Conservation (phyloP, 1,284 basidiomycete genomes). For the Trametes polyzona region DNA sequence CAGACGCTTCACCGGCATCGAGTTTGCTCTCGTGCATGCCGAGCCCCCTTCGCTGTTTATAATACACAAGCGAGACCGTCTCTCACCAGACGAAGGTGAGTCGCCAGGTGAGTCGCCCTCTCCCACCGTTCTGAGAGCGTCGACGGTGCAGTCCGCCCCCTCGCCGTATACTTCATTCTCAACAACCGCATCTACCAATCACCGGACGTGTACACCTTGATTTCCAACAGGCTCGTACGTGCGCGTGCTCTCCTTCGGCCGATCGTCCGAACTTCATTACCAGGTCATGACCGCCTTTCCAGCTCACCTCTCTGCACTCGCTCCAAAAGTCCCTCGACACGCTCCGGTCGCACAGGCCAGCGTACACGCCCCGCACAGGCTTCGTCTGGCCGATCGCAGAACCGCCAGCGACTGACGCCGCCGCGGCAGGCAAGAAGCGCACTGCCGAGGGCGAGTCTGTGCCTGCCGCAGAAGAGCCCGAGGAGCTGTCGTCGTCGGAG, state of each 20-base stretch:
- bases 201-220: slow-evolving; percentile 79
- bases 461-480: slow-evolving; percentile 30
- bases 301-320: slow-evolving; percentile 75
- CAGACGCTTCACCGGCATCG: slow-evolving; percentile 82
- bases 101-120: slow-evolving; percentile 21
- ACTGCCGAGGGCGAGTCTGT: slow-evolving; percentile 34
- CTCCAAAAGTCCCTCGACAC: slow-evolving; percentile 75
- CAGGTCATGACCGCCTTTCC: slow-evolving; percentile 1
- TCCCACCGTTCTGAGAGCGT: slow-evolving; percentile 11
- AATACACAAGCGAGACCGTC: slow-evolving; percentile 82
- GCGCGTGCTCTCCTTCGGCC: neutral
- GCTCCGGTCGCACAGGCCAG: slow-evolving; percentile 69
- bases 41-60: slow-evolving; percentile 80
- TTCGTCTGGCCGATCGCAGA: slow-evolving; percentile 81
- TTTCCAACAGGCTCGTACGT: slow-evolving; percentile 80
- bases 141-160: slow-evolving; percentile 57
- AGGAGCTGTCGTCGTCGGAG: slow-evolving; percentile 21
- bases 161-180: slow-evolving; percentile 84
- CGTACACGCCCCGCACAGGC: slow-evolving; percentile 78
- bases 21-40: slow-evolving; percentile 81
- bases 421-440: slow-evolving; percentile 46
- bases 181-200: slow-evolving; percentile 87
- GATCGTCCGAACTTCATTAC: neutral
- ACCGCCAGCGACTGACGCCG: slow-evolving; percentile 46
- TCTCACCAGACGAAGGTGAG: slow-evolving; percentile 80